phyloP scores from a whole-genome alignment of 2,329 filamentous ascomycete species.

The Penicillium sp. region DNA sequence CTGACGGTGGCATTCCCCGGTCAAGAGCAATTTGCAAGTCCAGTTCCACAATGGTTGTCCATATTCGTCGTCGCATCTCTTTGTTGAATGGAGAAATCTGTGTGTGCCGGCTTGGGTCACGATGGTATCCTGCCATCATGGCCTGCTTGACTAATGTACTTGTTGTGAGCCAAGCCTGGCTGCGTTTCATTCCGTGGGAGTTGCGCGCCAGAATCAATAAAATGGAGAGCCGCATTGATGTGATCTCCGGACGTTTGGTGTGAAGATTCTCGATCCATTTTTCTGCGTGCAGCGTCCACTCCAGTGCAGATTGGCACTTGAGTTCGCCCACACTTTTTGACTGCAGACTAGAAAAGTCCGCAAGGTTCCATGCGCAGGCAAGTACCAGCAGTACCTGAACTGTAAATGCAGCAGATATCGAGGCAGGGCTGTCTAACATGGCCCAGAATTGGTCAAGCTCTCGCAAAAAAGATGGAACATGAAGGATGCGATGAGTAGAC shows the following conservation, averaged over 20 bases:
- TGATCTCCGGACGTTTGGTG: slow-evolving; percentile 53
- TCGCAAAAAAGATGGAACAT: slow-evolving; percentile 41
- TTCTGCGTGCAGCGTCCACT: slow-evolving; percentile 89
- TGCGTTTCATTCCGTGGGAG: slow-evolving; percentile 52
- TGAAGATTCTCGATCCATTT: slow-evolving; percentile 78
- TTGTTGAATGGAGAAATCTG: slow-evolving; percentile 41
- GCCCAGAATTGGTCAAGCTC: slow-evolving; percentile 39
- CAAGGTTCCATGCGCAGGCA: slow-evolving; percentile 40
- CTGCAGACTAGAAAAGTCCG: slow-evolving; percentile 28
- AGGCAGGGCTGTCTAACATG: slow-evolving; percentile 24
- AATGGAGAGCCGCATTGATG: slow-evolving; percentile 52
- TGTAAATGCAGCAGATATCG: slow-evolving; percentile 32
- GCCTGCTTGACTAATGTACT: slow-evolving; percentile 53
- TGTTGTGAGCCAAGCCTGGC: slow-evolving; percentile 53
- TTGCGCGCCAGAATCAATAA: slow-evolving; percentile 52
- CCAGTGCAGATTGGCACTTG: slow-evolving; percentile 40
- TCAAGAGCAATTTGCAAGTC: slow-evolving; percentile 57
- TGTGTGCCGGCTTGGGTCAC: slow-evolving; percentile 35
- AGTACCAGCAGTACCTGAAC: slow-evolving; percentile 40
- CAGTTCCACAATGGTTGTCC: slow-evolving; percentile 57
- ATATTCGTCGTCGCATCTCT: slow-evolving; percentile 54
- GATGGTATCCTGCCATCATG: slow-evolving; percentile 54
- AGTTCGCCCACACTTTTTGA: slow-evolving; percentile 28
- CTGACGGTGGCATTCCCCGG: slow-evolving; percentile 52
- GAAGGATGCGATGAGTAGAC: slow-evolving; percentile 41